Base-by-base conservation (phyloP, 805 yeast species). In the Pichia membranifaciens region DNA sequence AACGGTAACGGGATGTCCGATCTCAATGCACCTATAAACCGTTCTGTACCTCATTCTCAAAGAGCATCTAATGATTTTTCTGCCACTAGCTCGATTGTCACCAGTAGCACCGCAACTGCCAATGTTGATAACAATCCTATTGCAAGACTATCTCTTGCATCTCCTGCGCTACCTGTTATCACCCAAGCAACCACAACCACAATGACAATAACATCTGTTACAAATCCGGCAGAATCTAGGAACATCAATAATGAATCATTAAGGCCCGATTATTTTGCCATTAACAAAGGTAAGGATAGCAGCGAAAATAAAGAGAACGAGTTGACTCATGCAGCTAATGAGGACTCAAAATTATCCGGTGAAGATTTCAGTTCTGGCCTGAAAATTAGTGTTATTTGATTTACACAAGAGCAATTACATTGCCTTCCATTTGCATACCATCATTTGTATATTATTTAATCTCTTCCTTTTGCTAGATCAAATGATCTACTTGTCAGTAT, bases 131-230 rank as follows among this genome's bases (percentile, higher is more conserved):
- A 15, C 15, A 64, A 64, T 44, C 67, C 68, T 2, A 53, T 61
- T 34, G 53, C 51, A 31, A 56, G 58, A 44, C 53, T 65, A 20
- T 54, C 64, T 25, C 44, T 62, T 8, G 66, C 67, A 1, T 54
- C 65, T 1, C 67, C 68, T 13, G 69, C 69, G 1, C 48, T 65
- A 28, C 69, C 69, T 13, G 64, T 65, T 6, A 64, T 65, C 2
- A 65, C 69, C 2, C 66, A 62, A 37, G 66, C 69, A 15, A 65
- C 69, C 1, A 65, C 69, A 2, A 64, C 67, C 0, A 54, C 61
- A 1, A 54, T 58, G 16, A 52, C 65, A 8, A 53, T 35, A 2
- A 36, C 45, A 18, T 39, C 39, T 18, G 43, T 25, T 12, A 21
- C 44, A 3, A 17, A 13, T 33, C 16, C 48, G 4, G 33, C 34